Evolutionary conservation across 2,329 filamentous ascomycete species (phyloP).

Genomic region (Claviceps citrina): DNA sequence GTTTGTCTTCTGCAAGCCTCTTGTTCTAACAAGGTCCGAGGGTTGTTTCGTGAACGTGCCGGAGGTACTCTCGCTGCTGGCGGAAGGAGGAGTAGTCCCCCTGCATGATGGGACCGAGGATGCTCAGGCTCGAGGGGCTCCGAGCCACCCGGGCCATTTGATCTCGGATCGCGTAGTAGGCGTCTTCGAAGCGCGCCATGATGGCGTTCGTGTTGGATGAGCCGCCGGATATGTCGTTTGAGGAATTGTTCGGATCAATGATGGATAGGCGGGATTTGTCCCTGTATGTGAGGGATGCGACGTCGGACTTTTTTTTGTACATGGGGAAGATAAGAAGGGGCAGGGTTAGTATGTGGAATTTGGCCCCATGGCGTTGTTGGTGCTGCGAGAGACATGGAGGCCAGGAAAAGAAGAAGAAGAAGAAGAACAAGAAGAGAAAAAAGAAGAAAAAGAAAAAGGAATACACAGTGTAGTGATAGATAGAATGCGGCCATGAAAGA

Average conservation of each 20-base stretch:
- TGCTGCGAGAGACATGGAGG: too few relatives aligned
- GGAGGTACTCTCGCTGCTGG: conserved; percentile 49
- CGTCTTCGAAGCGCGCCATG: conserved; percentile 51
- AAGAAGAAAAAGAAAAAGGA: too few relatives aligned
- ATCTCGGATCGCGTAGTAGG: conserved; percentile 39
- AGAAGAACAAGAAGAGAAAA: too few relatives aligned
- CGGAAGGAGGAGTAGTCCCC: conserved; percentile 68
- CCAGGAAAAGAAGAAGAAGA: background rate
- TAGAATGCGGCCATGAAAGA: too few relatives aligned
- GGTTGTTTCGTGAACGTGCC: conserved; percentile 31
- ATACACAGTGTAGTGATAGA: too few relatives aligned
- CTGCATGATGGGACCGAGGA: conserved; percentile 57
- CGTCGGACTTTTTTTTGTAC: conserved; percentile 18
- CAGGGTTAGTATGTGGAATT: too few relatives aligned
- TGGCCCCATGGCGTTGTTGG: too few relatives aligned
- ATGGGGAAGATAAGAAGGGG: background rate
- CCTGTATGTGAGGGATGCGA: conserved; percentile 35
- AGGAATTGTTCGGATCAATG: conserved; percentile 72
- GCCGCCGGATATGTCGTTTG: conserved; percentile 83
- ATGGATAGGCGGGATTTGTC: conserved; percentile 62
- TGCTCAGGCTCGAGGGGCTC: conserved; percentile 18
- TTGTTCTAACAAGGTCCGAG: conserved; percentile 19
- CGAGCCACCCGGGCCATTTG: conserved; percentile 39
- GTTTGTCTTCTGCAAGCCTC: conserved; percentile 9
- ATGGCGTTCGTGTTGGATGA: conserved; percentile 57